These are phyloP conservation scores for Fusarium luffae DNA, from an alignment of 2,329 filamentous ascomycete genomes.

Conservation along the genomic window DNA sequence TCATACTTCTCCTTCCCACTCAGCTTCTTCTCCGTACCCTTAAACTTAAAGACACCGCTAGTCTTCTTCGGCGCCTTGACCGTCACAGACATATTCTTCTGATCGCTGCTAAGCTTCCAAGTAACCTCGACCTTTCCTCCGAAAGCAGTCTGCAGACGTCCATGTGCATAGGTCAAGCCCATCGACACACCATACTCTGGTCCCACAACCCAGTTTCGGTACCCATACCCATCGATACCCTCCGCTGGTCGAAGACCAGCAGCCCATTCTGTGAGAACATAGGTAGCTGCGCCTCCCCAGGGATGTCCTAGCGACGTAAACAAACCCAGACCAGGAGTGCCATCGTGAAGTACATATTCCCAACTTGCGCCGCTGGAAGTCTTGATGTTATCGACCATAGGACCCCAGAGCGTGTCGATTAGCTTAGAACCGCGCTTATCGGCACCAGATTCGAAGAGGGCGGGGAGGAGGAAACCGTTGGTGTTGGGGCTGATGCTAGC, in stretches of 20 bases:
- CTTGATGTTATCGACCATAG: conserved; percentile 7
- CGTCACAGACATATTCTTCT: neutral
- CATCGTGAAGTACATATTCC: conserved; percentile 5
- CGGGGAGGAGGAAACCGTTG: conserved; percentile 1
- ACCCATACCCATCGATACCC: conserved; percentile 2
- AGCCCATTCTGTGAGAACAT: conserved; percentile 12
- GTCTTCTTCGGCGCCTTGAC: conserved; percentile 3
- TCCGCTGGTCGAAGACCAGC: conserved; percentile 1
- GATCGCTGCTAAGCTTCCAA: neutral
- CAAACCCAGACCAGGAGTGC: neutral
- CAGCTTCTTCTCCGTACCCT: neutral
- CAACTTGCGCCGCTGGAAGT: conserved; percentile 10
- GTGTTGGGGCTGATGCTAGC: conserved; percentile 18
- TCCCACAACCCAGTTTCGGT: conserved; percentile 3
- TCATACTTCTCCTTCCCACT: neutral
- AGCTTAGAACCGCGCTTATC: neutral
- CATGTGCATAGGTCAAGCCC: conserved; percentile 1
- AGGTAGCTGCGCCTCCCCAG: conserved; percentile 12
- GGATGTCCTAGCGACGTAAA: conserved; percentile 6
- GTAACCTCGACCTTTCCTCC: neutral
- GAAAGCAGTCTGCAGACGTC: neutral
- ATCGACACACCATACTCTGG: conserved; percentile 4
- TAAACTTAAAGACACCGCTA: neutral
- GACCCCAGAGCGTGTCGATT: conserved; percentile 3
- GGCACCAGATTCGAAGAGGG: neutral